Evolutionary conservation across 805 yeast genomes (phyloP).

Genomic region (Kurtzmaniella cleridarum): DNA sequence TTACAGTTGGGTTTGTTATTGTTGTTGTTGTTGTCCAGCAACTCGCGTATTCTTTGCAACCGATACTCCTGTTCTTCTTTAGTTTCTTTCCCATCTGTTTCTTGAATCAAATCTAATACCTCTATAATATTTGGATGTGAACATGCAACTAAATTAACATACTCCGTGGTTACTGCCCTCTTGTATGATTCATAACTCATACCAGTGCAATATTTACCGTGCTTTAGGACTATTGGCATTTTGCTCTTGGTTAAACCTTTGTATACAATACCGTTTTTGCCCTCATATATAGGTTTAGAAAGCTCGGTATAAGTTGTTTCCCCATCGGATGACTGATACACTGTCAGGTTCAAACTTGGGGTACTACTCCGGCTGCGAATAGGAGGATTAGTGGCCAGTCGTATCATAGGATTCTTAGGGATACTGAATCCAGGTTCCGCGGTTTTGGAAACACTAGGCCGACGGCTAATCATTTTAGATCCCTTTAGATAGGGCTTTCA

Average conservation of each 20-base stretch:
- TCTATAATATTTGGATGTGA: slow-evolving; percentile 23
- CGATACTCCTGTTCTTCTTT: too few species aligned
- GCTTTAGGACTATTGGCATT: slow-evolving; percentile 24
- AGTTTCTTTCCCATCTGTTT: slow-evolving; percentile 9
- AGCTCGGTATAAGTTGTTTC: slow-evolving; percentile 1
- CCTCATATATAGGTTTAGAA: slow-evolving; percentile 31
- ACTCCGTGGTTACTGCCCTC: slow-evolving; percentile 24
- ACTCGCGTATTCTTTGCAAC: too few species aligned
- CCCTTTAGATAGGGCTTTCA: too few species aligned
- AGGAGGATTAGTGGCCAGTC: neutral
- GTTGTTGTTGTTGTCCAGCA: too few species aligned
- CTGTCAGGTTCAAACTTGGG: neutral
- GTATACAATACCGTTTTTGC: slow-evolving; percentile 35
- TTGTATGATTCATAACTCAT: slow-evolving; percentile 12
- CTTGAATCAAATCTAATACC: slow-evolving; percentile 19
- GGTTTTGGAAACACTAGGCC: too few species aligned
- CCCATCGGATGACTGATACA: neutral
- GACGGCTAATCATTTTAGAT: too few species aligned
- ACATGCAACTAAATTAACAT: slow-evolving; percentile 21
- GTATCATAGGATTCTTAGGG: neutral
- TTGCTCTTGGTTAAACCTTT: slow-evolving; percentile 22
- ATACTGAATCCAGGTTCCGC: neutral
- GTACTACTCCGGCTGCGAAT: neutral
- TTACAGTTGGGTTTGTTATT: too few species aligned
- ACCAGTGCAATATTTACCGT: slow-evolving; percentile 17